Base-by-base conservation (phyloP, 2,329 filamentous ascomycete genomes). In the Domatiomyces catenatus region DNA sequence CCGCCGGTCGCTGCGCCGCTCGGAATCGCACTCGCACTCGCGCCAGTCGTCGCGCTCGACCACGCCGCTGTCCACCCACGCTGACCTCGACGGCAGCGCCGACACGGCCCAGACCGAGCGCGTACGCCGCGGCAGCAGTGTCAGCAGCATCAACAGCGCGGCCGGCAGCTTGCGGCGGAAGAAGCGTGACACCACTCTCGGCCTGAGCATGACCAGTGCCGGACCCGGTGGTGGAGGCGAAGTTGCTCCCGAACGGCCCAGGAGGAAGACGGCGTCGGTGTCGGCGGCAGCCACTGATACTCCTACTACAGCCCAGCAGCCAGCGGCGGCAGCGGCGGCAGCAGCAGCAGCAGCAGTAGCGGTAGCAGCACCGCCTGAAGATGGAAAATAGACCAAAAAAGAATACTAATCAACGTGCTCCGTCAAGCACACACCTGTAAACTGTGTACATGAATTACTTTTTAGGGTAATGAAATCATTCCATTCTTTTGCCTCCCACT, bases 81-180 rank as follows among this genome's bases (percentile, higher is more conserved):
- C 56, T 19, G 55, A 57, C 19, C 20, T 53, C n/a, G 57, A 54
- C 26, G 55, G 51, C 20, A 48, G 48, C 20, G 19, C 44, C 12
- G 54, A 55, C 12, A 48, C 43, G 5, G 50, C 50, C 5, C 47
- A 50, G 8, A 48, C 52, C 1, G 57, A 59, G 10, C 51, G 56
- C 8, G 52, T 60, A 18, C 47, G 58, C 19, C 46, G 58, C 19
- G 58, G 58, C 5, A 60, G 58, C 50, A 58, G 56, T 39, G 58
- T 58, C 2, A 53, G 51, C 46, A 39, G 32, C 10, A 39, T 39
- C 32, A 55, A 51, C 48, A 58, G 54, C 51, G 56, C 56, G 19
- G 54, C 56, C 10, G 26, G 32, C 32, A 57, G 56, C 20, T 48
- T 50, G 22, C 32, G 56, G 10, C 50, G 56, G 10, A 58, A 58